Percentiles rank a stretch among this genome's conserved stretches.
Conservation (phyloP, 192 early-diverging fungal species). For the Coemansia sp. region DNA sequence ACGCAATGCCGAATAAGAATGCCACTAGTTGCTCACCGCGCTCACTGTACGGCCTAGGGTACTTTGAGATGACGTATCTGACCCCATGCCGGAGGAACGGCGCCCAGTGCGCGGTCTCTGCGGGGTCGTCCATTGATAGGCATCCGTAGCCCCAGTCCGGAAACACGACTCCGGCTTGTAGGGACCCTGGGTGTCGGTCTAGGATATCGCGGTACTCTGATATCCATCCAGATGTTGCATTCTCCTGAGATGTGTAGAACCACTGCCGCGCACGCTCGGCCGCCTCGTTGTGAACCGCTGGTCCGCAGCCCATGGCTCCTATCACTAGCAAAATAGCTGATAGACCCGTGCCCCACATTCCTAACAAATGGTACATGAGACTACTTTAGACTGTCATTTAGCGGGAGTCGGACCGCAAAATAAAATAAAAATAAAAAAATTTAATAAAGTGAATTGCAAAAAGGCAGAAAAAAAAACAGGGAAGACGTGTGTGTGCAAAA, state of each 20-base stretch:
- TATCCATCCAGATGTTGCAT: neutral
- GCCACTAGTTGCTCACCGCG: conserved; percentile 37
- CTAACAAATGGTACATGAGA: neutral
- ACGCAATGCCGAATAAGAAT: conserved; percentile 50
- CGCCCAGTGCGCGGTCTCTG: conserved; percentile 53
- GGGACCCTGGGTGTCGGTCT: conserved; percentile 28
- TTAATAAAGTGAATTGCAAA: neutral
- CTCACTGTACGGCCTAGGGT: conserved; percentile 19
- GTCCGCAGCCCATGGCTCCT: conserved; percentile 34
- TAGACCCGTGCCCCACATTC: neutral
- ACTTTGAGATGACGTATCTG: conserved; percentile 13
- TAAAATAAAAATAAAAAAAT: neutral
- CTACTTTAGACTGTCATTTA: neutral
- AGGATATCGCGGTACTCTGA: conserved; percentile 25
- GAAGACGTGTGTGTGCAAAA: neutral
- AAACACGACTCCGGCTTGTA: conserved; percentile 49
- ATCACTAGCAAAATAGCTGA: neutral
- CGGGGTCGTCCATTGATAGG: conserved; percentile 45
- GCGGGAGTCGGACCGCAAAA: neutral
- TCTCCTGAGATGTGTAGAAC: conserved; percentile 10
- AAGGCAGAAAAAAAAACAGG: neutral
- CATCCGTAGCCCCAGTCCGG: conserved; percentile 58
- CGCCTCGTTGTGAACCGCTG: conserved; percentile 54
- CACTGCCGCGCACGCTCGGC: conserved; percentile 52
- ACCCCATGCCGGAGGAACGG: conserved; percentile 46